These are phyloP conservation scores for Candolleomyces eurysporus DNA, from an alignment of 768 basidiomycete species.

Conservation along the genomic window DNA sequence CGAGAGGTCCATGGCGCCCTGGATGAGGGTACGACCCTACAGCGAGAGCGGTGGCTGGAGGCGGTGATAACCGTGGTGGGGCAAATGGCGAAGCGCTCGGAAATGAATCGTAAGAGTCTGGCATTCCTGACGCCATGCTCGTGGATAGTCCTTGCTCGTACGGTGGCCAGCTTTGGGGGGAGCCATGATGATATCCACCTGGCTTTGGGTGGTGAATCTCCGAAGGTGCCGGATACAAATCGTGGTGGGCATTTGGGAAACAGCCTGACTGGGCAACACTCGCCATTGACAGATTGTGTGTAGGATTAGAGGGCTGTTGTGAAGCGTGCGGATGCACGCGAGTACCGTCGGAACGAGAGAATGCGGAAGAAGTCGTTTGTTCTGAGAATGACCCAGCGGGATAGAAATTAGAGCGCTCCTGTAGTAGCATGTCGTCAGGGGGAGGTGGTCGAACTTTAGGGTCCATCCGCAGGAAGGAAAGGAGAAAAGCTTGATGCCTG, in stretches of 20 bases:
- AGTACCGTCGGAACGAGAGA: slow-evolving; percentile 6
- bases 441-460: neutral
- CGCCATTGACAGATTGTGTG: neutral
- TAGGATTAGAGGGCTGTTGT: slow-evolving; percentile 1
- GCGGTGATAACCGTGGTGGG: slow-evolving; percentile 27
- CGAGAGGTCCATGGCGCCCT: slow-evolving; percentile 27
- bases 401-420: slow-evolving; percentile 1
- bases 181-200: slow-evolving; percentile 5
- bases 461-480: slow-evolving; percentile 4
- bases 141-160: slow-evolving; percentile 19
- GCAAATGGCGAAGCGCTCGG: slow-evolving; percentile 29
- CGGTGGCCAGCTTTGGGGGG: slow-evolving; percentile 25
- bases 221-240: slow-evolving; percentile 5
- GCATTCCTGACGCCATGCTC: slow-evolving; percentile 11
- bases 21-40: neutral
- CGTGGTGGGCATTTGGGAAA: neutral
- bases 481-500: neutral
- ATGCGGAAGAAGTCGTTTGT: slow-evolving; percentile 9
- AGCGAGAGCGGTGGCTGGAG: slow-evolving; percentile 14
- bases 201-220: slow-evolving; percentile 4
- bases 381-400: neutral
- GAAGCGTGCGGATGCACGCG: slow-evolving; percentile 4
- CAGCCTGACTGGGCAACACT: neutral
- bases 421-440: slow-evolving; percentile 6
- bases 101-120: slow-evolving; percentile 20